A percentile compares a stretch with the other conserved stretches of the same genome.
Evolutionary conservation across 805 yeast genomes (phyloP).

Genomic region (Schizosaccharomyces cryophilus): DNA sequence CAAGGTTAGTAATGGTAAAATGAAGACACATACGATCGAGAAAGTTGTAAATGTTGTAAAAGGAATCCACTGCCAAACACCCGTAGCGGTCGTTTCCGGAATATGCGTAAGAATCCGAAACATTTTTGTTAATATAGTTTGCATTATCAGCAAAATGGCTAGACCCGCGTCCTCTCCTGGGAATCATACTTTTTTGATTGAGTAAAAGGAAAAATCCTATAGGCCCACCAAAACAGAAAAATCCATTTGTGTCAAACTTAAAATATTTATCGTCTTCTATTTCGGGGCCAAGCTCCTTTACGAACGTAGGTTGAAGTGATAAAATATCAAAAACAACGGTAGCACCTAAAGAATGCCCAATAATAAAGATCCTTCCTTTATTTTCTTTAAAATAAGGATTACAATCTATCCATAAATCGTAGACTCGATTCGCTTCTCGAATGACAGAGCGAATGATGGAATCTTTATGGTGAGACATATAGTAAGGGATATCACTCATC

Average conservation of each 20-base stretch:
- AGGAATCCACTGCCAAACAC: conserved; percentile 38
- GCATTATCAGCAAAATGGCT: neutral
- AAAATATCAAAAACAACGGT: conserved; percentile 59
- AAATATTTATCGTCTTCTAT: conserved; percentile 20
- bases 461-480: conserved; percentile 46
- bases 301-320: conserved; percentile 16
- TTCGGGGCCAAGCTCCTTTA: neutral
- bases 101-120: neutral
- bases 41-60: conserved; percentile 66
- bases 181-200: conserved; percentile 12
- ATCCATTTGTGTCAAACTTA: conserved; percentile 45
- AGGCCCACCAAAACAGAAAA: conserved; percentile 70
- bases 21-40: conserved; percentile 30
- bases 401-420: conserved; percentile 29
- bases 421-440: conserved; percentile 43
- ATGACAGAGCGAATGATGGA: conserved; percentile 45
- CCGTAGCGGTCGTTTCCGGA: conserved; percentile 22
- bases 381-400: conserved; percentile 37
- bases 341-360: conserved; percentile 79
- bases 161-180: conserved; percentile 8
- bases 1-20: neutral
- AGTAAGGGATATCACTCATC: conserved; percentile 52
- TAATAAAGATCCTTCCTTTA: conserved; percentile 28
- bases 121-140: neutral
- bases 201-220: conserved; percentile 40